Evolutionary conservation across 768 basidiomycete species (phyloP).

Genomic region (Kwoniella pini): DNA sequence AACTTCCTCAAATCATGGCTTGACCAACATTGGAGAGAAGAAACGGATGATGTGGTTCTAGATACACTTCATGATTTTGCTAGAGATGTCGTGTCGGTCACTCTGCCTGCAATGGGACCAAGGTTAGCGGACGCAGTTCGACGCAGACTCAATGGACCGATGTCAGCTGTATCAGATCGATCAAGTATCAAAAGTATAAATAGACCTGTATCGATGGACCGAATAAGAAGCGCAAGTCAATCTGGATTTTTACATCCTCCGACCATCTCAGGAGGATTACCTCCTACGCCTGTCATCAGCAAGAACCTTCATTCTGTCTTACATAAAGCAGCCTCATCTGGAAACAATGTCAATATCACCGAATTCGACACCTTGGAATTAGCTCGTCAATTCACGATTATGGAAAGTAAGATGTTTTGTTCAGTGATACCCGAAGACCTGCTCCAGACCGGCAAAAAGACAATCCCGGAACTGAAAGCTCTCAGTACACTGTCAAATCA

Average conservation of each 20-base stretch:
- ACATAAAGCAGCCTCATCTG: slow-evolving; percentile 61
- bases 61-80: slow-evolving; percentile 51
- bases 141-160: slow-evolving; percentile 15
- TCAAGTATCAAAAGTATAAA: slow-evolving; percentile 5
- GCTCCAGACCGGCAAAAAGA: slow-evolving; percentile 74
- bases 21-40: slow-evolving; percentile 82
- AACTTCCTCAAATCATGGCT: slow-evolving; percentile 95
- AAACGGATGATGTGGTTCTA: slow-evolving; percentile 67
- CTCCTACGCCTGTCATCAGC: slow-evolving; percentile 83
- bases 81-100: slow-evolving; percentile 37
- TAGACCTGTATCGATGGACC: slow-evolving; percentile 11
- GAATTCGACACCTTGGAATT: slow-evolving; percentile 93
- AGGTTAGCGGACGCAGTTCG: slow-evolving; percentile 53
- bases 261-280: slow-evolving; percentile 57
- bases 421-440: slow-evolving; percentile 85
- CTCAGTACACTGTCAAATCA: slow-evolving; percentile 85
- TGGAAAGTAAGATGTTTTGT: slow-evolving; percentile 86
- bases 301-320: slow-evolving; percentile 71
- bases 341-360: slow-evolving; percentile 64
- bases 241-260: slow-evolving; percentile 18
- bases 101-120: slow-evolving; percentile 53
- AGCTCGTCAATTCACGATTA: slow-evolving; percentile 87
- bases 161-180: slow-evolving; percentile 13
- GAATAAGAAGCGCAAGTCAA: slow-evolving; percentile 8
- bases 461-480: slow-evolving; percentile 69